Conservation (phyloP, 75 land plant species). For the Pinus tabuliformis region DNA sequence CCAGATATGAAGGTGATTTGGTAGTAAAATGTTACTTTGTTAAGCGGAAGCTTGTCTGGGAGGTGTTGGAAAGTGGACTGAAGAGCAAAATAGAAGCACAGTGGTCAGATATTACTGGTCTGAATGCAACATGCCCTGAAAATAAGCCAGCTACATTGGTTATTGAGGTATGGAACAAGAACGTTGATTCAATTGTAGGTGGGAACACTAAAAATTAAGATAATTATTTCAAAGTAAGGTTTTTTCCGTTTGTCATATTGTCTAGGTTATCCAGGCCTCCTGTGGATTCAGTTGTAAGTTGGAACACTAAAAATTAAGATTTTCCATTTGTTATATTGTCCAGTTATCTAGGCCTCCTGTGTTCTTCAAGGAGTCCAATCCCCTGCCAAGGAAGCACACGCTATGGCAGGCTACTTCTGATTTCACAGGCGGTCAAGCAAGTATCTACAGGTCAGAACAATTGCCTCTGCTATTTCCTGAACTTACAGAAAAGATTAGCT, state of each 20-base stretch:
- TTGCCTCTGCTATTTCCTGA: no score
- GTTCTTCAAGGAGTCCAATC: constrained; percentile 72
- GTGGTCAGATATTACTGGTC: constrained; percentile 79
- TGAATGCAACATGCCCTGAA: constrained; percentile 49
- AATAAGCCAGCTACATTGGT: constrained; percentile 46
- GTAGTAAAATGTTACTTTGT: constrained; percentile 86
- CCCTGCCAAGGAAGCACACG: constrained; percentile 85
- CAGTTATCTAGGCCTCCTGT: constrained; percentile 62
- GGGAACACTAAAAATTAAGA: not conserved
- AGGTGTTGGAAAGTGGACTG: constrained; percentile 64
- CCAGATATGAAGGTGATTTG: constrained; percentile 63
- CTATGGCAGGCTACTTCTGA: constrained; percentile 67
- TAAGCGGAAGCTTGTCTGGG: constrained; percentile 91
- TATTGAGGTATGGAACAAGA: constrained; percentile 49
- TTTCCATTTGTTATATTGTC: not conserved
- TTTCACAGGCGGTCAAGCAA: constrained; percentile 85
- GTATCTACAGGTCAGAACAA: constrained; percentile 28
- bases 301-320: not conserved
- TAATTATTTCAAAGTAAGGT: not conserved
- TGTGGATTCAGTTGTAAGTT: not conserved
- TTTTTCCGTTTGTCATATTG: not conserved
- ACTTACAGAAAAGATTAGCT: not conserved
- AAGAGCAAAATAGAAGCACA: constrained; percentile 90
- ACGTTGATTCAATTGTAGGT: not conserved
- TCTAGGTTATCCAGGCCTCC: constrained; percentile 23